phyloP scores from a whole-genome alignment of 495 filamentous ascomycete genomes.

The Penicillium nucicola region DNA sequence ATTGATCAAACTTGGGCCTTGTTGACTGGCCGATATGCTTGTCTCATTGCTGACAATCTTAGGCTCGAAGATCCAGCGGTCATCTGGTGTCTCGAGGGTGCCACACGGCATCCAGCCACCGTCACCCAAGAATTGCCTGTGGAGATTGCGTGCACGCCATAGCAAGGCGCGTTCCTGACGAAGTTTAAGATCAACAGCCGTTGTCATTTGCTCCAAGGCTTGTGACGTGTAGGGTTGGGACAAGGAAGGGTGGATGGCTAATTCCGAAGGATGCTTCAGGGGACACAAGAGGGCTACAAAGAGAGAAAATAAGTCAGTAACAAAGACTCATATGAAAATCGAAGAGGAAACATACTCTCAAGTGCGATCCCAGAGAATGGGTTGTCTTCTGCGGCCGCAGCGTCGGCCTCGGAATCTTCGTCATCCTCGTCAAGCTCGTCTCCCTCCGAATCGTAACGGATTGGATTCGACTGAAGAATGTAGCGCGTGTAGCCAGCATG shows the following conservation, averaged over 20 bases:
- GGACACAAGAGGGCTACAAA: slow-evolving; percentile 77
- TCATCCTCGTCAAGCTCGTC: slow-evolving; percentile 73
- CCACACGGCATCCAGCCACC: slow-evolving; percentile 74
- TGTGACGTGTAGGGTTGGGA: slow-evolving; percentile 78
- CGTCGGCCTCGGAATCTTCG: slow-evolving; percentile 72
- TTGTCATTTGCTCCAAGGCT: slow-evolving; percentile 74
- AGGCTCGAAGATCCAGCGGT: slow-evolving; percentile 41
- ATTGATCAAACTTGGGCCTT: slow-evolving; percentile 12
- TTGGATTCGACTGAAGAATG: slow-evolving; percentile 75
- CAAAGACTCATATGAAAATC: not conserved
- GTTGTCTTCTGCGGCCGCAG: slow-evolving; percentile 70
- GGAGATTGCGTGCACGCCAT: slow-evolving; percentile 73
- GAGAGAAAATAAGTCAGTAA: slow-evolving; percentile 4
- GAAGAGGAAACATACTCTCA: slow-evolving; percentile 61
- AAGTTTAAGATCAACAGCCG: slow-evolving; percentile 64
- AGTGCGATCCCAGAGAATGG: slow-evolving; percentile 78
- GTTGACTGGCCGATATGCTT: slow-evolving; percentile 15
- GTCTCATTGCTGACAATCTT: slow-evolving; percentile 13
- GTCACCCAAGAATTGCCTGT: slow-evolving; percentile 77
- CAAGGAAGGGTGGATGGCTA: slow-evolving; percentile 78
- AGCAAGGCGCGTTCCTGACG: slow-evolving; percentile 73
- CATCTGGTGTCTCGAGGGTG: slow-evolving; percentile 36
- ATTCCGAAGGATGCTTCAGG: slow-evolving; percentile 78
- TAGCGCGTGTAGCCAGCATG: slow-evolving; percentile 81
- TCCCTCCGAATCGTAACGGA: slow-evolving; percentile 78